Evolutionary conservation across 768 basidiomycete species (phyloP).

Genomic region (Trametes villosa): DNA sequence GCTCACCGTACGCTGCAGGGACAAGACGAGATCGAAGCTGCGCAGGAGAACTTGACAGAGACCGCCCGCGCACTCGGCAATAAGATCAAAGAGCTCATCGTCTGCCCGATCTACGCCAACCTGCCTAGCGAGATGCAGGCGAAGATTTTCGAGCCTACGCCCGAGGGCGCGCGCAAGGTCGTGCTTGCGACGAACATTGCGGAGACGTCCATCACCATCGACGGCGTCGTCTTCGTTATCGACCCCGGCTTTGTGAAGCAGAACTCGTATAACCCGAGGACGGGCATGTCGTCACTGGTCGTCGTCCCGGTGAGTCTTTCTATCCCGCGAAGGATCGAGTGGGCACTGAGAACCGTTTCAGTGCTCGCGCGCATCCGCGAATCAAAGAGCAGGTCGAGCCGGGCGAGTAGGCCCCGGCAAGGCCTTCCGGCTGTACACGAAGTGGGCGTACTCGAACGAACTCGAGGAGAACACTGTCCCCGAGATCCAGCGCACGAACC

Average conservation of each 20-base stretch:
- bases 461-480: constrained; percentile 97
- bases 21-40: constrained; percentile 99
- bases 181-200: constrained; percentile 99
- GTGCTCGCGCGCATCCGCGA: constrained; percentile 97
- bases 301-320: constrained; percentile 82
- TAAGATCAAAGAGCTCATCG: constrained; percentile 91
- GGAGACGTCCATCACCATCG: constrained; percentile 99
- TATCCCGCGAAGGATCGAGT: background rate
- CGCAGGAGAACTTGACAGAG: constrained; percentile 94
- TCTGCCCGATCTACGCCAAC: constrained; percentile 99
- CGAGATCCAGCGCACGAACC: constrained; percentile 98
- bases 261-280: constrained; percentile 97
- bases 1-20: constrained; percentile 55
- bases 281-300: constrained; percentile 96
- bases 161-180: constrained; percentile 94
- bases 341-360: constrained; percentile 33
- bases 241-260: constrained; percentile 99
- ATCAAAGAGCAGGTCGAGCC: constrained; percentile 95
- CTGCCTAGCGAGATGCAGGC: constrained; percentile 99
- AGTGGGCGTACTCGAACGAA: constrained; percentile 97
- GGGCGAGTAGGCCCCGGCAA: constrained; percentile 98
- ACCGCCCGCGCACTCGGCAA: constrained; percentile 94
- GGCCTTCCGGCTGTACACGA: constrained; percentile 97
- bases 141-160: constrained; percentile 99
- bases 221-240: constrained; percentile 98